Conservation (phyloP, 2,329 filamentous ascomycete species). For the Arthrobotrys conoides region DNA sequence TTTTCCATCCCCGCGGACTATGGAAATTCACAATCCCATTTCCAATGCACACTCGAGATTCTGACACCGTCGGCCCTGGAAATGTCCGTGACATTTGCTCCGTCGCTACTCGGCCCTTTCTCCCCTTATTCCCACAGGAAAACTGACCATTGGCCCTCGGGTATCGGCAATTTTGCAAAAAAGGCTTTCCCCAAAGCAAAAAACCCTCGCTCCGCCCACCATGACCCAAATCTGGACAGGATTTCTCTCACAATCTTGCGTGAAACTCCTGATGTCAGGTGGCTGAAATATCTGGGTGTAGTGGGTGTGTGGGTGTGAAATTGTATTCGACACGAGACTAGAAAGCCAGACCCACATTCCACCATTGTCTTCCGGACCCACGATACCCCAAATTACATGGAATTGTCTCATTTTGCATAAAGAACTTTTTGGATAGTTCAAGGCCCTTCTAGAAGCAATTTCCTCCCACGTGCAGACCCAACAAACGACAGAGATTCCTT, state of each 20-base stretch:
- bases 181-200: background rate
- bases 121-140: background rate
- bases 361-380: conserved; percentile 23
- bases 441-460: conserved; percentile 40
- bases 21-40: background rate
- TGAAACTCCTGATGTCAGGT: conserved; percentile 42
- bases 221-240: conserved; percentile 26
- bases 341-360: conserved; percentile 33
- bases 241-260: conserved; percentile 27
- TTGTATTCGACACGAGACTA: conserved; percentile 14
- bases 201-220: conserved; percentile 35
- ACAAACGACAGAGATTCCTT: background rate
- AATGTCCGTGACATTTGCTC: conserved; percentile 11
- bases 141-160: conserved; percentile 24
- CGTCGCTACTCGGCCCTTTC: conserved; percentile 20
- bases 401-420: conserved; percentile 58
- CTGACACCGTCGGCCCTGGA: background rate
- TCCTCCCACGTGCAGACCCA: conserved; percentile 33
- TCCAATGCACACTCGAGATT: background rate
- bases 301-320: conserved; percentile 7
- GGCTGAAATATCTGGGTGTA: conserved; percentile 22
- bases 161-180: conserved; percentile 41
- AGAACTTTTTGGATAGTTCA: background rate
- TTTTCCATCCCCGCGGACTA: background rate
- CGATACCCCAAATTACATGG: conserved; percentile 17